phyloP scores from a whole-genome alignment of 257 asterid genomes.

The Coffea eugenioides region DNA sequence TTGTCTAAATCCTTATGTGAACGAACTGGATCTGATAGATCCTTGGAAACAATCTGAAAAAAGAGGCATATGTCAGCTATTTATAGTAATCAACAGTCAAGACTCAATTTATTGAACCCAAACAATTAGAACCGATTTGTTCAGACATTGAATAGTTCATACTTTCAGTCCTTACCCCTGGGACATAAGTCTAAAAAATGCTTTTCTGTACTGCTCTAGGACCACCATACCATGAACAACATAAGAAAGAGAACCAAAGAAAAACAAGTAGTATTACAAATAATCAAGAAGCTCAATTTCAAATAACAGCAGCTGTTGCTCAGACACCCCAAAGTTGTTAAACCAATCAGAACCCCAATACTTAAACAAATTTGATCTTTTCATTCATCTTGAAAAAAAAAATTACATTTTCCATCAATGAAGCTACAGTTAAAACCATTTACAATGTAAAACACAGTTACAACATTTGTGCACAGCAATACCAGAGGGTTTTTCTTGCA shows the following conservation, averaged over 20 bases:
- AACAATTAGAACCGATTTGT: neutral
- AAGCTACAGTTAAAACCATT: neutral
- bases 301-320: neutral
- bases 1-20: constrained; percentile 98
- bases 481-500: neutral
- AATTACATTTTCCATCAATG: neutral
- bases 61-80: constrained; percentile 11
- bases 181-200: neutral
- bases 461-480: neutral
- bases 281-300: neutral
- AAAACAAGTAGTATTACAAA: neutral
- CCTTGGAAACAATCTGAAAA: constrained; percentile 88
- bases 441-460: neutral
- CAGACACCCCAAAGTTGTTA: neutral
- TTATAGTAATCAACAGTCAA: neutral
- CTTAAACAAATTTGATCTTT: neutral
- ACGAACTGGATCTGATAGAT: constrained; percentile 92
- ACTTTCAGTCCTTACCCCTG: neutral
- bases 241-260: neutral
- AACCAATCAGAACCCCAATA: neutral
- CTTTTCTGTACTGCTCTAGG: neutral
- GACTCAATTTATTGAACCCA: neutral
- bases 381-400: neutral
- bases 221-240: neutral
- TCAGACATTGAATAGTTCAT: neutral